Percentiles rank a stretch among this genome's conserved stretches.
phyloP scores from a whole-genome alignment of 1,139 yeast genomes.

The Sugiyamaella paludigena region DNA sequence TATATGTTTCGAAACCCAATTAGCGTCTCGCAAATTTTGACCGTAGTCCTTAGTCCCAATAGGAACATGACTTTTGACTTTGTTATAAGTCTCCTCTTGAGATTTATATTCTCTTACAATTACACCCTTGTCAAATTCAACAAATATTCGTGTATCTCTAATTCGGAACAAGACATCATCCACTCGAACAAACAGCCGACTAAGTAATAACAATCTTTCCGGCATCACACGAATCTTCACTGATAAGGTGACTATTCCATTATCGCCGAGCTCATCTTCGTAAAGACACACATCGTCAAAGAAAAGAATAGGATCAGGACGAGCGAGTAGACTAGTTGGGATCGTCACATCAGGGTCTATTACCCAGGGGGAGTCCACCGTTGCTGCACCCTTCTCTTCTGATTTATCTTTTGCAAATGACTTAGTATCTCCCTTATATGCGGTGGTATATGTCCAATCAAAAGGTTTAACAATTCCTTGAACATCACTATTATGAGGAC shows the following conservation, averaged over 20 bases:
- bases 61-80: conserved; percentile 49
- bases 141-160: conserved; percentile 76
- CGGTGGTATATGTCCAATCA: conserved; percentile 94
- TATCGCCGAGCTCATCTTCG: conserved; percentile 96
- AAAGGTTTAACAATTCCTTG: conserved; percentile 69
- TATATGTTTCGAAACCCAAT: conserved; percentile 70
- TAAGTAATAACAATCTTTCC: conserved; percentile 65
- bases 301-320: conserved; percentile 82
- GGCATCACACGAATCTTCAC: conserved; percentile 90
- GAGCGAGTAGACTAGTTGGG: conserved; percentile 66
- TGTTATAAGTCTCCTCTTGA: conserved; percentile 66
- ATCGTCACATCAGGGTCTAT: conserved; percentile 39
- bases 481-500: conserved; percentile 41
- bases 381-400: not conserved
- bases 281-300: conserved; percentile 84
- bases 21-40: conserved; percentile 69
- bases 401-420: no score
- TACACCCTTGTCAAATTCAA: conserved; percentile 66
- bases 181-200: conserved; percentile 79
- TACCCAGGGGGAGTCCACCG: conserved; percentile 22
- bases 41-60: conserved; percentile 64
- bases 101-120: conserved; percentile 76
- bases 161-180: conserved; percentile 85
- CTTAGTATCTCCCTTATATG: conserved; percentile 59
- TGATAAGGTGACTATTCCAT: conserved; percentile 78